phyloP scores from a whole-genome alignment of 2,329 filamentous ascomycete species.

The Cryphonectria parasitica region DNA sequence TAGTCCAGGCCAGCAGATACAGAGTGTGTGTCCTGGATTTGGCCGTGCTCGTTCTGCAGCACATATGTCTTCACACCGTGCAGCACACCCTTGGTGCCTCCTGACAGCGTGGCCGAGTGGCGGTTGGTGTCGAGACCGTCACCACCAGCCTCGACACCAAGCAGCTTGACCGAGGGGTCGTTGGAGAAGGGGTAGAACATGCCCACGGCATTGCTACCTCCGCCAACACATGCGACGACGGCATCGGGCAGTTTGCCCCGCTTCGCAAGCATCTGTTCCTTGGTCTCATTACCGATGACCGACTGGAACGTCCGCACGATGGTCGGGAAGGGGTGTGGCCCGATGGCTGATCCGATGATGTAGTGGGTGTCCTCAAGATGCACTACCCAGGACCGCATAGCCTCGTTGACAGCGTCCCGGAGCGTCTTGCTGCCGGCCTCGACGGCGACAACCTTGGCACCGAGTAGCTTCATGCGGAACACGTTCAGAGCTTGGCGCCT shows the following conservation, averaged over 20 bases:
- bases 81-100: slow-evolving; percentile 87
- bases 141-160: slow-evolving; percentile 94
- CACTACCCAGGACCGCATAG: slow-evolving; percentile 90
- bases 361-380: slow-evolving; percentile 95
- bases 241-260: slow-evolving; percentile 91
- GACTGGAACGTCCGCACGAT: slow-evolving; percentile 98
- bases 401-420: slow-evolving; percentile 92
- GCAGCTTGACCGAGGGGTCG: slow-evolving; percentile 80
- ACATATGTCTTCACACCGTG: slow-evolving; percentile 97
- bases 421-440: slow-evolving; percentile 86
- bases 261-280: slow-evolving; percentile 83
- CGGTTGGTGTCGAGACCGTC: slow-evolving; percentile 85
- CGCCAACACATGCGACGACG: slow-evolving; percentile 94
- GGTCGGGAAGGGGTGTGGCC: slow-evolving; percentile 95
- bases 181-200: slow-evolving; percentile 98
- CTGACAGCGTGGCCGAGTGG: slow-evolving; percentile 86
- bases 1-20: slow-evolving; percentile 97
- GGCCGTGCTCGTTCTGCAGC: slow-evolving; percentile 87
- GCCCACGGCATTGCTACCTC: slow-evolving; percentile 91
- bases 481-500: slow-evolving; percentile 95
- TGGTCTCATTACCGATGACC: slow-evolving; percentile 94
- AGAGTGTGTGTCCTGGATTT: slow-evolving; percentile 94
- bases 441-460: slow-evolving; percentile 89
- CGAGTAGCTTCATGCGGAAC: slow-evolving; percentile 96
- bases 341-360: slow-evolving; percentile 96